Percentiles rank a stretch among this genome's conserved stretches.
Conservation (phyloP, 495 filamentous ascomycete genomes). For the Penicillium malachiteum region DNA sequence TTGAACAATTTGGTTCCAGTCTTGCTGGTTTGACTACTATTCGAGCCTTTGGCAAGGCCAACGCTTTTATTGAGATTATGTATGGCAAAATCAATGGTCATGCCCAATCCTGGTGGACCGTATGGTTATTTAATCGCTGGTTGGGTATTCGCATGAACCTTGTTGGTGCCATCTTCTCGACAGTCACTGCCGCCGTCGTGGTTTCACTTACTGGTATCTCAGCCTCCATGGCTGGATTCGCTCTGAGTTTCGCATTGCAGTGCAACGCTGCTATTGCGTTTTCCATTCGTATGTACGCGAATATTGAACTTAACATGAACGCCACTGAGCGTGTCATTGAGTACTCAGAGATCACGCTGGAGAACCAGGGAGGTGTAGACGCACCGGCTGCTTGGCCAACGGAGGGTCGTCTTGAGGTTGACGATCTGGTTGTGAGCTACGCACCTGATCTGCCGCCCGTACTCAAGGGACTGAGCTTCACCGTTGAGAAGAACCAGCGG, state of each 20-base stretch:
- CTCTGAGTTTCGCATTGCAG: slow-evolving; percentile 58
- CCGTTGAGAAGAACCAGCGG: slow-evolving; percentile 67
- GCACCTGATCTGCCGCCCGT: slow-evolving; percentile 74
- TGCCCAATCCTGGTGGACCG: slow-evolving; percentile 60
- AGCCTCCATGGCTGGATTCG: slow-evolving; percentile 78
- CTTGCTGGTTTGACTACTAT: slow-evolving; percentile 74
- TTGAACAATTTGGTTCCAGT: slow-evolving; percentile 71
- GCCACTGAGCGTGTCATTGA: slow-evolving; percentile 79
- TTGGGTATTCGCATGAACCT: slow-evolving; percentile 68
- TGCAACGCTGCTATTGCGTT: slow-evolving; percentile 51
- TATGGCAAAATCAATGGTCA: slow-evolving; percentile 65
- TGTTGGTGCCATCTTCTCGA: slow-evolving; percentile 69
- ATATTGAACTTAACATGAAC: slow-evolving; percentile 78
- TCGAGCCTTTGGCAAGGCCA: slow-evolving; percentile 64
- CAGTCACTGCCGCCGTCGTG: slow-evolving; percentile 62
- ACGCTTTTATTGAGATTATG: slow-evolving; percentile 66
- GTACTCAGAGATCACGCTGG: slow-evolving; percentile 70
- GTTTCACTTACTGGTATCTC: slow-evolving; percentile 63
- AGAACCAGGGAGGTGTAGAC: slow-evolving; percentile 55
- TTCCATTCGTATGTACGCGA: slow-evolving; percentile 50
- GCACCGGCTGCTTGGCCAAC: slow-evolving; percentile 80
- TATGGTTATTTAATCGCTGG: slow-evolving; percentile 74
- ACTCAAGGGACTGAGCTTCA: slow-evolving; percentile 71
- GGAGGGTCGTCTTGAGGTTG: slow-evolving; percentile 70
- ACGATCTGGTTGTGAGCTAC: slow-evolving; percentile 72